Base-by-base conservation (phyloP, 2,329 filamentous ascomycete species). In the Penicillium fuscoglaucum region DNA sequence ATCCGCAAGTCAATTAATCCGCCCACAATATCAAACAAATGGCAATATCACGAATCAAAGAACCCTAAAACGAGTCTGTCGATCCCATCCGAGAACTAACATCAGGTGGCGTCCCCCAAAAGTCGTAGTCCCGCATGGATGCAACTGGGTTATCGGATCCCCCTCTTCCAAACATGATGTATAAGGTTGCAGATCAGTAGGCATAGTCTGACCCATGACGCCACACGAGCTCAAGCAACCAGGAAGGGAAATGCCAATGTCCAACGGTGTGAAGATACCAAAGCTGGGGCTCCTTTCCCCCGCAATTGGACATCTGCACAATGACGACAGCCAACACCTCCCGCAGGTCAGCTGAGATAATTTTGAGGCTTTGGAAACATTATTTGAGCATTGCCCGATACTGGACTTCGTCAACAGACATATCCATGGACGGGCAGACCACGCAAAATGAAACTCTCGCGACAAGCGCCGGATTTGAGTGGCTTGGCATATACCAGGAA, bases 261-360 rank as follows among this genome's bases (percentile, higher is more conserved):
- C 45, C 28, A 55, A 50, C 45, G 21, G 21, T 43, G 26, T 44
- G 19, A 7, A 40, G 21, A 47, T 7, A 31, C 15, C 12, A 19
- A 21, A 44, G 21, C 21, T n/a, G 17, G 21, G 21, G 28, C 46
- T 35, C 29, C 28, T 51, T 26, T 31, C 46, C 53, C 54, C 54
- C 60, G 55, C 52, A 46, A 56, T 53, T n/a, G 13, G 28, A 57
- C 15, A 45, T 48, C 53, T 64, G 61, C 61, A 63, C 31, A 52
- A 61, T 64, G 62, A 64, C 62, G 59, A 43, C 44, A 55, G 52
- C 49, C 52, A 58, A 46, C 33, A 39, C 28, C 17, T n/a, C 43
- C 31, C 29, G 21, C 6, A 24, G 44, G 59, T 64, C 62, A 64
- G 50, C 54, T 61, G 61, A 63, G 62, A 57, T 17, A 49, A 24